Evolutionary conservation across 768 basidiomycete genomes (phyloP).

Genomic region (Holtermanniella nyarrowii): DNA sequence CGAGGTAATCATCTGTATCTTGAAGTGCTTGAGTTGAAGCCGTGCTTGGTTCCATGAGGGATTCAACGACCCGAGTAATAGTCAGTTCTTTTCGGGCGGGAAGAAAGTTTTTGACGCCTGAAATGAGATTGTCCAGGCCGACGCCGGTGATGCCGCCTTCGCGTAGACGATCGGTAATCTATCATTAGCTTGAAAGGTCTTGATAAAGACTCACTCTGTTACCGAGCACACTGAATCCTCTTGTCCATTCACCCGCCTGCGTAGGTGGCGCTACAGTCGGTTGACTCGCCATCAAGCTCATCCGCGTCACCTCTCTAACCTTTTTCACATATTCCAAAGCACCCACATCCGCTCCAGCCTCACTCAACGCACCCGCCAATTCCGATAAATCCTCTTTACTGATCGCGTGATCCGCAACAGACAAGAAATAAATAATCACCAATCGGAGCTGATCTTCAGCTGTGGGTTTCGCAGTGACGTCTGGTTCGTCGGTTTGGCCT

Average conservation of each 20-base stretch:
- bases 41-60: slow-evolving; percentile 91
- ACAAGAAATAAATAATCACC: slow-evolving; percentile 89
- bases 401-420: slow-evolving; percentile 65
- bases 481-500: slow-evolving; percentile 47
- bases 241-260: slow-evolving; percentile 77
- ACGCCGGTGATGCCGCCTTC: slow-evolving; percentile 62
- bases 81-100: slow-evolving; percentile 84
- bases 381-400: slow-evolving; percentile 81
- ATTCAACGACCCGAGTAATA: slow-evolving; percentile 84
- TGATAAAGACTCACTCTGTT: slow-evolving; percentile 57
- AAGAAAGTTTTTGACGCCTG: slow-evolving; percentile 94
- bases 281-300: slow-evolving; percentile 64
- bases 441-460: slow-evolving; percentile 82
- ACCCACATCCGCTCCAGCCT: slow-evolving; percentile 60
- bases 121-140: slow-evolving; percentile 80
- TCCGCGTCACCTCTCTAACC: slow-evolving; percentile 80
- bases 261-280: slow-evolving; percentile 48
- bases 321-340: slow-evolving; percentile 84
- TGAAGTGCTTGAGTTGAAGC: slow-evolving; percentile 89
- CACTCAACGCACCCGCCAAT: slow-evolving; percentile 74
- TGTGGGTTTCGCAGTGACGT: slow-evolving; percentile 54
- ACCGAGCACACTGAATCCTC: slow-evolving; percentile 84
- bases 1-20: slow-evolving; percentile 91
- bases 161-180: slow-evolving; percentile 87
- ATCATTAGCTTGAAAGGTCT: not conserved